Conservation (phyloP, 768 basidiomycete genomes). For the Psilocybe subaeruginosa region DNA sequence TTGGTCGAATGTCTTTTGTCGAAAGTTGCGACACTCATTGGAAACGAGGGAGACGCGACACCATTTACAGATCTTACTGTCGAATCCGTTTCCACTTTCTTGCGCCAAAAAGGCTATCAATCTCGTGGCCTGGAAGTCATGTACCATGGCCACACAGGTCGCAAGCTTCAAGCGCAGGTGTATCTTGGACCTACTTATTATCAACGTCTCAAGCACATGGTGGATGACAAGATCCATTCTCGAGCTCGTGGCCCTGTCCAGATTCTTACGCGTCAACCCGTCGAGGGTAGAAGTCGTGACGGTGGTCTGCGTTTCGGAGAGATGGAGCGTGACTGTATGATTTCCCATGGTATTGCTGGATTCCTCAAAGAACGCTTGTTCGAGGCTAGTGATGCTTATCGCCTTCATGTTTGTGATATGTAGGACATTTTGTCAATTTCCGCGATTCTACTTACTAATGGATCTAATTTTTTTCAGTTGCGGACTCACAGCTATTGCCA, state of each 20-base stretch:
- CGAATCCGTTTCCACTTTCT: conserved; percentile 92
- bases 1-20: conserved; percentile 97
- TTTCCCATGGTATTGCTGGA: conserved; percentile 97
- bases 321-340: conserved; percentile 99
- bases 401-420: conserved; percentile 96
- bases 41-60: conserved; percentile 97
- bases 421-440: conserved; percentile 41
- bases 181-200: conserved; percentile 99
- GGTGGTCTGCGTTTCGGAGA: conserved; percentile 99
- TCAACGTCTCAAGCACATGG: conserved; percentile 99
- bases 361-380: conserved; percentile 98
- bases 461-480: conserved; percentile 53
- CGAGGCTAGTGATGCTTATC: conserved; percentile 91
- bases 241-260: conserved; percentile 97
- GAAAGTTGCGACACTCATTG: conserved; percentile 94
- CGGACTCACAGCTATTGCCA: conserved; percentile 96
- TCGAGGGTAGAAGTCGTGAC: conserved; percentile 97
- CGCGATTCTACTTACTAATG: conserved; percentile 8
- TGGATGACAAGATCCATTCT: conserved; percentile 99
- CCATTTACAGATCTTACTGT: conserved; percentile 99
- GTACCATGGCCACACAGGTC: conserved; percentile 99
- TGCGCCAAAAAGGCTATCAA: conserved; percentile 91
- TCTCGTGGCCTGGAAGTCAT: conserved; percentile 97
- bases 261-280: conserved; percentile 95
- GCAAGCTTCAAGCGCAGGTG: conserved; percentile 96